phyloP scores from a whole-genome alignment of 1,139 yeast species.

The Pichia sp. region DNA sequence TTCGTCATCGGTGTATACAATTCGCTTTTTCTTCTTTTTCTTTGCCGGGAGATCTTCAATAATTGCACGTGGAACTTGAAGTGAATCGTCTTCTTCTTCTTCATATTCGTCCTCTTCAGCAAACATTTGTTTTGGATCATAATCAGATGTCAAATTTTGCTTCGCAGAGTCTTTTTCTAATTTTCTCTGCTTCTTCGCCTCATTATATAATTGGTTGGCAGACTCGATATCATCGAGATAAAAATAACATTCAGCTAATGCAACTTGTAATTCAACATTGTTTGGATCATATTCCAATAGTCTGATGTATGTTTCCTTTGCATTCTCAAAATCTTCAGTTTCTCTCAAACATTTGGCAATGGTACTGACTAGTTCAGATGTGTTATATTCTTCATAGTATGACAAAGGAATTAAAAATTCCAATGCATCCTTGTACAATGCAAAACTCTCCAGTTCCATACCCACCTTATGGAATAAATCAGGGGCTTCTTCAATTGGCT shows the following conservation, averaged over 20 bases:
- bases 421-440: conserved; percentile 65
- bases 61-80: conserved; percentile 20
- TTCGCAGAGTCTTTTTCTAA: conserved; percentile 26
- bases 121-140: conserved; percentile 1
- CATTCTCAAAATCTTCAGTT: conserved; percentile 59
- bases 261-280: conserved; percentile 65
- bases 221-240: conserved; percentile 58
- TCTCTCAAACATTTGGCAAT: conserved; percentile 77
- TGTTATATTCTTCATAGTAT: conserved; percentile 39
- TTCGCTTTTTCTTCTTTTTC: conserved; percentile 17
- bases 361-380: conserved; percentile 47
- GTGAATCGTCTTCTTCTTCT: conserved; percentile 15
- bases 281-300: conserved; percentile 52
- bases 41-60: conserved; percentile 23
- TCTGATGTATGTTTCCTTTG: conserved; percentile 54
- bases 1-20: conserved; percentile 42
- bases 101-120: conserved; percentile 20
- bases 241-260: conserved; percentile 75
- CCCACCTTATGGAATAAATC: conserved; percentile 81
- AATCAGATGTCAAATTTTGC: conserved; percentile 10
- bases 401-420: conserved; percentile 50
- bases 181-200: conserved; percentile 32
- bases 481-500: conserved; percentile 51
- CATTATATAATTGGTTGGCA: conserved; percentile 50
- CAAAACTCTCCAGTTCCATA: conserved; percentile 57